These are phyloP conservation scores for Fomitopsis betulina DNA, from an alignment of 1,284 basidiomycete species.

Conservation along the genomic window DNA sequence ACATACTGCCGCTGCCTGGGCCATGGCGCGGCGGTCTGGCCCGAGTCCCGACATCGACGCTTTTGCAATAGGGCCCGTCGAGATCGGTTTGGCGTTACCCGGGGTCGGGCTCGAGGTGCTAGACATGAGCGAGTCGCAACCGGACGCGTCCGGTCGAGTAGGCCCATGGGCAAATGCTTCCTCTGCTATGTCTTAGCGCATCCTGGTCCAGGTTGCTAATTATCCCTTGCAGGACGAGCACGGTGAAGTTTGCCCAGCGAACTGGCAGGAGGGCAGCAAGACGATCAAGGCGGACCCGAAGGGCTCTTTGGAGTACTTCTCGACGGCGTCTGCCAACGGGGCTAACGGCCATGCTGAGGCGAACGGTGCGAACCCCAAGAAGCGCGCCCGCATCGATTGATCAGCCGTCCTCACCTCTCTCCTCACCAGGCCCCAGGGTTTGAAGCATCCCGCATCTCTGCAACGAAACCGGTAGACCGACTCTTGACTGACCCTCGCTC, in stretches of 20 bases:
- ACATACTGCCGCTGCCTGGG: too few species aligned
- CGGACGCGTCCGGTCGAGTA: too few species aligned
- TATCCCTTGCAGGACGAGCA: conserved; percentile 61
- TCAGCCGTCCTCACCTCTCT: conserved; percentile 2
- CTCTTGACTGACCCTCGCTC: not conserved
- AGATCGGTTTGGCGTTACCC: not conserved
- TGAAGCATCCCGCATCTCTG: not conserved
- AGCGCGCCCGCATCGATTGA: conserved; percentile 31
- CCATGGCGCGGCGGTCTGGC: too few species aligned
- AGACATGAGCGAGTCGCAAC: too few species aligned
- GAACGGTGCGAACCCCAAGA: conserved; percentile 29
- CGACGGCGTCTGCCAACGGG: conserved; percentile 25
- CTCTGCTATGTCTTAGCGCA: not conserved
- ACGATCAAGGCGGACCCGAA: conserved; percentile 78
- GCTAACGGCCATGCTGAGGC: conserved; percentile 22
- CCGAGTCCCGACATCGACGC: too few species aligned
- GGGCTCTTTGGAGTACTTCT: conserved; percentile 75
- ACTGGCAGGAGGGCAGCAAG: conserved; percentile 74
- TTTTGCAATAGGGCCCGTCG: too few species aligned
- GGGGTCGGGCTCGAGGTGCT: too few species aligned
- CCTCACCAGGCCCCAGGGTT: conserved; percentile 1
- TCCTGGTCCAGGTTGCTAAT: not conserved
- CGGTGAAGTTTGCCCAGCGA: conserved; percentile 88
- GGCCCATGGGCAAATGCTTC: too few species aligned
- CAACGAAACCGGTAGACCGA: not conserved